A percentile compares a stretch with the other conserved stretches of the same genome.
These are phyloP conservation scores for Cercospora sesami DNA, from an alignment of 2,329 filamentous ascomycete species.

Conservation along the genomic window DNA sequence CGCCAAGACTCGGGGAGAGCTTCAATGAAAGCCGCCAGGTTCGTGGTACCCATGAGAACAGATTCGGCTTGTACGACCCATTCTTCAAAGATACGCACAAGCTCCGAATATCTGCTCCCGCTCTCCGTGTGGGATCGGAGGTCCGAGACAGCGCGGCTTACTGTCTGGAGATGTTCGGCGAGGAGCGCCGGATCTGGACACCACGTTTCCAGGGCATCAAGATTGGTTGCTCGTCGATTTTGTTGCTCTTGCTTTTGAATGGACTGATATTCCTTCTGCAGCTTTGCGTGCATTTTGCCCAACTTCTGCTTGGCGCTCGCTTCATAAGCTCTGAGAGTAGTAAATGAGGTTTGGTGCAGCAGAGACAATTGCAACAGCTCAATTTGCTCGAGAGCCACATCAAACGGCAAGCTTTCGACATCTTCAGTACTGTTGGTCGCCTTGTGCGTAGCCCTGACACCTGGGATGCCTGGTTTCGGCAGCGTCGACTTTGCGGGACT, in stretches of 20 bases:
- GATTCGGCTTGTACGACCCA: conserved; percentile 51
- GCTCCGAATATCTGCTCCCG: conserved; percentile 57
- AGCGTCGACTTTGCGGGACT: conserved; percentile 62
- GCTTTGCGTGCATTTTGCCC: conserved; percentile 30
- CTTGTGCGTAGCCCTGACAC: conserved; percentile 47
- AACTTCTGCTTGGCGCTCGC: conserved; percentile 53
- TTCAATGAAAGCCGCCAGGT: conserved; percentile 54
- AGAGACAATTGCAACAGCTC: conserved; percentile 67
- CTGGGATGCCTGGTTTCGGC: conserved; percentile 59
- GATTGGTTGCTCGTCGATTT: conserved; percentile 52
- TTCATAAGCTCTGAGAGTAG: conserved; percentile 54
- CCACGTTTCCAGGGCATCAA: conserved; percentile 57
- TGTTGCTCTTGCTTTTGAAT: conserved; percentile 35
- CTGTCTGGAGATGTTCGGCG: conserved; percentile 58
- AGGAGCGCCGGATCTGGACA: conserved; percentile 42
- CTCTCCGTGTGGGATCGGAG: conserved; percentile 60
- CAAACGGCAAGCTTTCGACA: conserved; percentile 41
- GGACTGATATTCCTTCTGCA: conserved; percentile 39
- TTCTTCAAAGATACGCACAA: conserved; percentile 59
- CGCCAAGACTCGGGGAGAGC: conserved; percentile 60
- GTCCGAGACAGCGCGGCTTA: conserved; percentile 59
- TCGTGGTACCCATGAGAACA: conserved; percentile 17
- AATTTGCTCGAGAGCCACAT: conserved; percentile 50
- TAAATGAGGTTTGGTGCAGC: conserved; percentile 57
- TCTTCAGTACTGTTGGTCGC: conserved; percentile 62